Conservation (phyloP, 306 rosid genomes). For the Vigna trinervia region DNA sequence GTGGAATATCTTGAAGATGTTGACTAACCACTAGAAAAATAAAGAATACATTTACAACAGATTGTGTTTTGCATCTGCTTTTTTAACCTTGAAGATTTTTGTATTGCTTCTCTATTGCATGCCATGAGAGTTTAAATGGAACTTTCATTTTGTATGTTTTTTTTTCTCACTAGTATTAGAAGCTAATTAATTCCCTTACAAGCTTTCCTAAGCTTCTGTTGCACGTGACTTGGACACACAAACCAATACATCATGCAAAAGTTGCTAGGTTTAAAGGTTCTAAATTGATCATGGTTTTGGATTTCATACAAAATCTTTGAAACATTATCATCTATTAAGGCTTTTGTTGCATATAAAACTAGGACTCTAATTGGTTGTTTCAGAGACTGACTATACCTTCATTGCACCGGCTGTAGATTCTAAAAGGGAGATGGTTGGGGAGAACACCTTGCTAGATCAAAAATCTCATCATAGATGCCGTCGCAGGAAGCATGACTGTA, state of each 20-base stretch:
- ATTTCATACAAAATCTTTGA: conserved; percentile 11
- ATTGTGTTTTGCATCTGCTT: conserved; percentile 9
- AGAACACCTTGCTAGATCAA: conserved; percentile 82
- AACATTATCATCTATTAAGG: neutral
- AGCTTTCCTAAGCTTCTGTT: conserved; percentile 27
- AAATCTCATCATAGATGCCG: conserved; percentile 93
- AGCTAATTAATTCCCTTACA: conserved; percentile 16
- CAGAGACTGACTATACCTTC: conserved; percentile 39
- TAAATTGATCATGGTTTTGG: neutral
- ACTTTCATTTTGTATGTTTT: neutral
- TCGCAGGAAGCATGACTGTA: conserved; percentile 88
- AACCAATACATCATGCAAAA: neutral
- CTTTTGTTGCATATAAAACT: conserved; percentile 31
- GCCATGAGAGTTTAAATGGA: conserved; percentile 18
- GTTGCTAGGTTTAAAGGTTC: neutral
- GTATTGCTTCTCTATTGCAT: conserved; percentile 21
- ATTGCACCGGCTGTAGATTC: conserved; percentile 64
- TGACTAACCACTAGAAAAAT: conserved; percentile 32
- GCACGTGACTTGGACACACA: neutral
- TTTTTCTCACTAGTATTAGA: neutral
- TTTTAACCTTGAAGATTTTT: conserved; percentile 25
- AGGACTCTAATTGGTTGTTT: conserved; percentile 36
- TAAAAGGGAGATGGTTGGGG: conserved; percentile 87
- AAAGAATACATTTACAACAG: neutral
- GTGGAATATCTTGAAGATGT: conserved; percentile 16